Conservation (phyloP, 2,329 filamentous ascomycete species). For the Laburnicola sp. region DNA sequence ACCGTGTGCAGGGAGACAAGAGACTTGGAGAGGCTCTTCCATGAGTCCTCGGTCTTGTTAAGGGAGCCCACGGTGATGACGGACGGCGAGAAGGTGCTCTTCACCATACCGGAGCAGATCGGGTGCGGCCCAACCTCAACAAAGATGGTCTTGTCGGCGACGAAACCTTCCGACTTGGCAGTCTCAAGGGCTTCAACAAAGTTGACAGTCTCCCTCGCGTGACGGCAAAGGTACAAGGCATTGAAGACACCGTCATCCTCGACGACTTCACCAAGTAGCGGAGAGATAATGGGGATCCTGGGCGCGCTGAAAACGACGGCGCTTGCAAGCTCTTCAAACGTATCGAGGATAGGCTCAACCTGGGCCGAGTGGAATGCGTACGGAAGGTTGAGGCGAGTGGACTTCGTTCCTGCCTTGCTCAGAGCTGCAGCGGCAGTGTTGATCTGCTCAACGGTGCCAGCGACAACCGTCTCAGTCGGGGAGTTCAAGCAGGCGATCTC, state of each 20-base stretch:
- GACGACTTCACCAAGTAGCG: conserved; percentile 65
- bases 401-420: conserved; percentile 59
- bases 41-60: conserved; percentile 64
- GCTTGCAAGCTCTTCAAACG: conserved; percentile 60
- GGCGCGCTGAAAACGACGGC: conserved; percentile 63
- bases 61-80: conserved; percentile 63
- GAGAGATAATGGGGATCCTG: conserved; percentile 68
- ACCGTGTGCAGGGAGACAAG: conserved; percentile 63
- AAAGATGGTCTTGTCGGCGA: conserved; percentile 69
- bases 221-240: conserved; percentile 65
- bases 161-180: conserved; percentile 60
- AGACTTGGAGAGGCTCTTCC: conserved; percentile 64
- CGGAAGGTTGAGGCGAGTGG: conserved; percentile 63
- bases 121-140: conserved; percentile 74
- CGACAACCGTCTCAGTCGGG: conserved; percentile 72
- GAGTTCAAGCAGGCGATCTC: conserved; percentile 77
- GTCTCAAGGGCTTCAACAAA: conserved; percentile 65
- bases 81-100: conserved; percentile 61
- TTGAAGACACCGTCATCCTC: conserved; percentile 60
- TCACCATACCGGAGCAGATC: conserved; percentile 69
- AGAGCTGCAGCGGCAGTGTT: conserved; percentile 57
- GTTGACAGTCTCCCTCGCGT: conserved; percentile 71
- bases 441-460: conserved; percentile 64
- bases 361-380: conserved; percentile 70
- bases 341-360: conserved; percentile 64